Evolutionary conservation across 371 early-diverging fungal species (phyloP), one percentile per base, ranked within the genome.

Genomic region (Lichtheimia ornata): DNA sequence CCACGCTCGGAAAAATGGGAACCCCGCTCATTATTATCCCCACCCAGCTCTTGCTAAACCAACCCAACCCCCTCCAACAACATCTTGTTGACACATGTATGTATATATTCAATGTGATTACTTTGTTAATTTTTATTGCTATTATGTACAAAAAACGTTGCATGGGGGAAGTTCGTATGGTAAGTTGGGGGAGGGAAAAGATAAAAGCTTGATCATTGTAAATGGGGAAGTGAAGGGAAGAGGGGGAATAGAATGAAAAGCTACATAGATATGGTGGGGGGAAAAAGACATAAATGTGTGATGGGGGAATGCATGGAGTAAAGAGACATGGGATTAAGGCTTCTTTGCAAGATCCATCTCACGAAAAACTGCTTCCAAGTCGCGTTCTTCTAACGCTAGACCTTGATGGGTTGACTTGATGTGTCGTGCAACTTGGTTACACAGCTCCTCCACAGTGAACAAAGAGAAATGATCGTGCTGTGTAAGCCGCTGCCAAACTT

Each of bases 361-460:
- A n/a, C 47, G 9, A 50, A 67, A 13, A 20, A 74, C 64, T 4
- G 50, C 14, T 20, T 60, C 13, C 22, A 74, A 47, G 45, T 82
- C 86, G 22, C 57, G 44, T 50, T 77, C 72, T n/a, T 76, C 57
- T 47, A 85, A 66, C 0, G 81, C 77, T 20, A 83, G 84, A 0
- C 86, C 86, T 63, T 72, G 69, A 17, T 80, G 82, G 27, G 84
- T 73, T 45, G 79, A 83, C 58, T 78, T 80, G 1, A 83, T 81
- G 41, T 74, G 70, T n/a, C 74, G 43, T 53, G 83, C 81, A 44
- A 86, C 71, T 27, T 73, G 73, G 24, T 66, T 57, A 42, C 79
- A 83, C 14, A 86, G 65, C 41, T 78, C 67, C 42, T 72, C 67
- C 35, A 60, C 61, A 4, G 66, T 61, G 11, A 72, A 78, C 25